phyloP scores from a whole-genome alignment of 257 asterid species.

The Verbascum thapsus region DNA sequence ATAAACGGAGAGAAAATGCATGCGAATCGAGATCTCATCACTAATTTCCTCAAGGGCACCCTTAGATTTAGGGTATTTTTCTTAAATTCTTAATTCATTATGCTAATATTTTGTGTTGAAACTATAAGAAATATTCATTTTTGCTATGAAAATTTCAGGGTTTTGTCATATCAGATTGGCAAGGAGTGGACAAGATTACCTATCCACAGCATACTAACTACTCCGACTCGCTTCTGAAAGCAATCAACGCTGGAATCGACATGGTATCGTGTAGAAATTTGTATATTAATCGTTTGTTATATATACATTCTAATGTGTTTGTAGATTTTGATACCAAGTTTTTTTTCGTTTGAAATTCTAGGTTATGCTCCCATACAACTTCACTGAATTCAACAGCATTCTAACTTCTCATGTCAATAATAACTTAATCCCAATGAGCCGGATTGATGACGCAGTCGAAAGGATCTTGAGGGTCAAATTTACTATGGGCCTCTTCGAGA shows the following conservation, averaged over 20 bases:
- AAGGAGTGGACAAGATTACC: constrained; percentile 47
- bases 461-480: no score
- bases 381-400: constrained; percentile 38
- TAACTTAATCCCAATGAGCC: constrained; percentile 47
- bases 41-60: constrained; percentile 43
- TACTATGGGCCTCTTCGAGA: constrained; percentile 56
- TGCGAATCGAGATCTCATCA: constrained; percentile 39
- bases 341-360: constrained; percentile 4
- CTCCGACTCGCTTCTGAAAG: constrained; percentile 34
- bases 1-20: constrained; percentile 52
- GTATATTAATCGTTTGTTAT: background rate
- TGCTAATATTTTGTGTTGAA: background rate
- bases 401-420: constrained; percentile 40
- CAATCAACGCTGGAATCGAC: constrained; percentile 52
- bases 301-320: background rate
- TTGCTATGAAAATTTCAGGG: constrained; percentile 35
- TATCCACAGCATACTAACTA: constrained; percentile 41
- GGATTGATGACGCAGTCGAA: constrained; percentile 65
- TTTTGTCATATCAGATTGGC: no score
- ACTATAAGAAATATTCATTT: background rate
- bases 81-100: background rate
- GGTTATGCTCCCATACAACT: constrained; percentile 53
- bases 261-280: constrained; percentile 35
- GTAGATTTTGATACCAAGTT: background rate
- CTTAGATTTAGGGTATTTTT: constrained; percentile 45